Evolutionary conservation across 1,284 basidiomycete genomes (phyloP), one percentile per base, ranked within the genome.

Genomic region (Ceratobasidium papillatum): DNA sequence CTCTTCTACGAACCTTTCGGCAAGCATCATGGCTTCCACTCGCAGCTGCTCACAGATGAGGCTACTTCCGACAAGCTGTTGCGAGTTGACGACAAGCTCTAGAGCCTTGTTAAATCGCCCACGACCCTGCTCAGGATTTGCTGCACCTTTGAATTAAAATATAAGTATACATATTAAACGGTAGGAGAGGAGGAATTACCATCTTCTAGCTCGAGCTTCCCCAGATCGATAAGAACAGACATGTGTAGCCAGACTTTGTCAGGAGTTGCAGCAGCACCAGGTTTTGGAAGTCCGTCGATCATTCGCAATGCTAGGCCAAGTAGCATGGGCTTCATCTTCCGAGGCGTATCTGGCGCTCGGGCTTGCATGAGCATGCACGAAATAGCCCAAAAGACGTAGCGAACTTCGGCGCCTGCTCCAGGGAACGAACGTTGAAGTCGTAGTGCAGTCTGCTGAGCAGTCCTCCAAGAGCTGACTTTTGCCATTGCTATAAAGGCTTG

Each of bases 401-500:
- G 93, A 76, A 90, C 85, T 90, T 92, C 77, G 56, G 63, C 64
- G 76, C 51, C 77, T 51, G 59, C 4, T 22, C 47, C 59, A 7
- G 69, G 47, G 32, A 72, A 63, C 19, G 32, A 27, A 30, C 45
- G 58, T 59, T 77, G 71, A 75, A 74, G 32, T 34, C 62, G 68
- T 58, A 75, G 41, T 75, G 84, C 74, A 79, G 91, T 92, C 84
- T 91, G 89, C 81, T 94, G 93, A 32, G 91, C 91, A 58, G 88
- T 87, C 81, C 93, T 93, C 92, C 92, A 94, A 76, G 91, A 90
- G 8, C 86, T 86, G 45, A 90, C 88, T 77, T 92, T 88, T 34
- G 91, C 87, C 79, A 94, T 92, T 49, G 93, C 91, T 79, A 93
- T 89, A 84, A 95, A 95, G 0, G 92, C 91, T 80, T 95, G 93